Conservation (phyloP, 345 rosid species). For the Gossypium raimondii region DNA sequence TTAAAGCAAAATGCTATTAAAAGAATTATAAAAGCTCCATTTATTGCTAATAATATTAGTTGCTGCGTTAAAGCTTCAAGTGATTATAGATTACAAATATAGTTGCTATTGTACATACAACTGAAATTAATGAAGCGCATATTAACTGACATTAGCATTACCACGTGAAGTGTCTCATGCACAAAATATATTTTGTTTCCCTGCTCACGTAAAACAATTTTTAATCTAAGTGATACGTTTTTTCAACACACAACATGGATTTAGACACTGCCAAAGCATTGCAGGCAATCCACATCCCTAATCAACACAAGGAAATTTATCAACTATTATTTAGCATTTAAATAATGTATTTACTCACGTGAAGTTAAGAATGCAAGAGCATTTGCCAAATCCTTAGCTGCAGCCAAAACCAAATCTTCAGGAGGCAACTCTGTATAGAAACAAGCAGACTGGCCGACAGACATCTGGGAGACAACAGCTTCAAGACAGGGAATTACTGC, state of each 20-base stretch:
- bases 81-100: neutral
- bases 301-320: conserved; percentile 13
- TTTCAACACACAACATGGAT: neutral
- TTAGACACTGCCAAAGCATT: neutral
- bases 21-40: conserved; percentile 5
- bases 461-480: conserved; percentile 63
- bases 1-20: neutral
- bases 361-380: conserved; percentile 39
- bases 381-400: conserved; percentile 45
- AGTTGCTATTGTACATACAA: neutral
- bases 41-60: neutral
- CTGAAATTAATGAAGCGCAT: neutral
- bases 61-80: neutral
- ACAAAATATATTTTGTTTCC: neutral
- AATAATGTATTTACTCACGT: conserved; percentile 37
- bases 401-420: conserved; percentile 61
- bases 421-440: conserved; percentile 36
- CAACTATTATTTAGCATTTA: conserved; percentile 17
- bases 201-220: neutral
- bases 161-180: neutral
- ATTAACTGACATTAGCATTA: neutral
- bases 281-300: neutral
- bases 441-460: conserved; percentile 75
- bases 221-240: neutral
- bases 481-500: conserved; percentile 60